These are phyloP conservation scores for Tetrastigma voinierianum DNA, from an alignment of 164 flowering plant genomes.

Conservation along the genomic window DNA sequence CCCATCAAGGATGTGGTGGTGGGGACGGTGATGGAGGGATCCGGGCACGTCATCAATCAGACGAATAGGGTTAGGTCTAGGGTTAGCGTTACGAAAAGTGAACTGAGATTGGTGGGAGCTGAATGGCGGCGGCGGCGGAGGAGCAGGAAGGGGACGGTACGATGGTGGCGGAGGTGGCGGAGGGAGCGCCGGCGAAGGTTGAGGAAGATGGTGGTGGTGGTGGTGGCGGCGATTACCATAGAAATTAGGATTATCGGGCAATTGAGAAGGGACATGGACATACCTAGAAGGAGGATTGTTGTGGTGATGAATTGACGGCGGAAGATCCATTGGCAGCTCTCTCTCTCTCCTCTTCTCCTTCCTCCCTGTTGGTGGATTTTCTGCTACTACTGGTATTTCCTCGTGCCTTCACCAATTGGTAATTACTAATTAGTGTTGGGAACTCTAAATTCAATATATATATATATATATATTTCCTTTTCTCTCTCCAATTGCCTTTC, in stretches of 20 bases:
- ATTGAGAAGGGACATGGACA: slow-evolving; percentile 10
- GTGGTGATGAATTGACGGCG: slow-evolving; percentile 2
- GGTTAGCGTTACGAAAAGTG: slow-evolving; percentile 11
- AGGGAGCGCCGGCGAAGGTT: neutral
- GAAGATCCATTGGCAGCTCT: neutral
- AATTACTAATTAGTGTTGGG: too few species aligned
- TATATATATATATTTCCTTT: too few species aligned
- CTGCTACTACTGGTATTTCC: neutral
- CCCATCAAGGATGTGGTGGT: neutral
- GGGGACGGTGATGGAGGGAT: slow-evolving; percentile 3
- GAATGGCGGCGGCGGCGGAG: slow-evolving; percentile 11
- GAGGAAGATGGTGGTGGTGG: slow-evolving; percentile 3
- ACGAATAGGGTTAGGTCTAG: neutral
- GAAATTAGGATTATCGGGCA: slow-evolving; percentile 14
- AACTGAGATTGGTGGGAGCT: slow-evolving; percentile 17
- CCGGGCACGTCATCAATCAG: slow-evolving; percentile 5
- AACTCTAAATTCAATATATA: too few species aligned
- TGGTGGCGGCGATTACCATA: slow-evolving; percentile 8
- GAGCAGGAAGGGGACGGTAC: slow-evolving; percentile 4
- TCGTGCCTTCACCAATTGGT: neutral
- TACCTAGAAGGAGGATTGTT: neutral
- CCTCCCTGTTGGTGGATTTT: too few species aligned
- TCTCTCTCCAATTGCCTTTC: too few species aligned
- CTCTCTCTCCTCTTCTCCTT: too few species aligned
- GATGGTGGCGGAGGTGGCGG: slow-evolving; percentile 7